phyloP scores from a whole-genome alignment of 176 grass and related monocot genomes.

The Otatea glauca region DNA sequence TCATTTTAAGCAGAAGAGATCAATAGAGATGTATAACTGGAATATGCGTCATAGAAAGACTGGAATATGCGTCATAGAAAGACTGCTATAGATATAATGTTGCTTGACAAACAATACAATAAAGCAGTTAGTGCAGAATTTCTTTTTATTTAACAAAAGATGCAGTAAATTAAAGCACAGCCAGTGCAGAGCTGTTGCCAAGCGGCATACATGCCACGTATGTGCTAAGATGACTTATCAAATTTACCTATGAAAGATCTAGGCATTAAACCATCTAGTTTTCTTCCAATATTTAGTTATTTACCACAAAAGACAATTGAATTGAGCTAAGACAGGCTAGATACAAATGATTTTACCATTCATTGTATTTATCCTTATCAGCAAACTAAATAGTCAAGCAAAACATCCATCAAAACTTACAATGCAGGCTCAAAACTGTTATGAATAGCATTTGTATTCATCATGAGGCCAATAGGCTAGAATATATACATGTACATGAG shows the following conservation, averaged over 20 bases:
- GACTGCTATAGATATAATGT: neutral
- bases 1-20: conserved; percentile 38
- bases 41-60: too few relatives aligned
- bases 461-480: too few relatives aligned
- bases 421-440: neutral
- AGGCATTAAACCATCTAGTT: neutral
- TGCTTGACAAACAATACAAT: conserved; percentile 22
- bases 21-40: conserved; percentile 19
- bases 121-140: neutral
- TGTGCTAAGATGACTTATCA: conserved; percentile 18
- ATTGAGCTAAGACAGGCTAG: conserved; percentile 14
- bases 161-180: neutral
- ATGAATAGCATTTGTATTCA: too few relatives aligned
- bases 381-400: neutral
- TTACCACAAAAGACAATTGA: conserved; percentile 26
- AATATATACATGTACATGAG: too few relatives aligned
- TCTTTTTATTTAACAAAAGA: neutral
- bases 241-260: conserved; percentile 26
- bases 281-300: neutral
- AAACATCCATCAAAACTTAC: conserved; percentile 14
- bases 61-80: neutral
- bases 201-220: conserved; percentile 11
- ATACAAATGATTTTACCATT: neutral
- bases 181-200: neutral
- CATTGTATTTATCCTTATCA: neutral